Evolutionary conservation across 2,329 filamentous ascomycete genomes (phyloP).

Genomic region (Fusarium stilboides): DNA sequence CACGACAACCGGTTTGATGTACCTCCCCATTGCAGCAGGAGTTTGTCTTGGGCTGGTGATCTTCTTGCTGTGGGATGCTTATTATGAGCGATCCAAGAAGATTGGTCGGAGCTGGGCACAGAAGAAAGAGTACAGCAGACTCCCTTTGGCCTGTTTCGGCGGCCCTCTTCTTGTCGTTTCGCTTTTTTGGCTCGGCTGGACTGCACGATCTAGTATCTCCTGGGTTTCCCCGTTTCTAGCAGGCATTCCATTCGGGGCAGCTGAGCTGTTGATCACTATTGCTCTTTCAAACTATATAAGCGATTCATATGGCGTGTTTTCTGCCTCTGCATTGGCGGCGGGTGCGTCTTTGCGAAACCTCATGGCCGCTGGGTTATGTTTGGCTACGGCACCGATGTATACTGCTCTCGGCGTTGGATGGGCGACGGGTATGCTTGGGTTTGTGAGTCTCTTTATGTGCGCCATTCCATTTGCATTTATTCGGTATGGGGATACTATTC

Average conservation of each 20-base stretch:
- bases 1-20: slow-evolving; percentile 18
- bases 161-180: slow-evolving; percentile 29
- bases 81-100: slow-evolving; percentile 22
- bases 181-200: slow-evolving; percentile 44
- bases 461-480: slow-evolving; percentile 24
- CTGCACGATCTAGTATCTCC: slow-evolving; percentile 10
- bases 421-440: slow-evolving; percentile 17
- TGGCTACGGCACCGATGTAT: slow-evolving; percentile 25
- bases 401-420: slow-evolving; percentile 12
- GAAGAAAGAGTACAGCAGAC: slow-evolving; percentile 33
- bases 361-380: slow-evolving; percentile 9
- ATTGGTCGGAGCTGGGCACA: slow-evolving; percentile 23
- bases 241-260: slow-evolving; percentile 13
- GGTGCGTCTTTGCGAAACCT: slow-evolving; percentile 22
- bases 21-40: slow-evolving; percentile 13
- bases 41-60: slow-evolving; percentile 15
- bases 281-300: slow-evolving; percentile 19
- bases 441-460: slow-evolving; percentile 17
- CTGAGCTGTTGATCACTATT: slow-evolving; percentile 17
- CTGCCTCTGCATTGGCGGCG: slow-evolving; percentile 14
- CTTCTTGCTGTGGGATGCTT: slow-evolving; percentile 32
- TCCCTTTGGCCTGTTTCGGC: slow-evolving; percentile 35
- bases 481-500: slow-evolving; percentile 8
- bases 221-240: slow-evolving; percentile 23
- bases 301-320: slow-evolving; percentile 17